Evolutionary conservation across 1,284 basidiomycete species (phyloP).

Genomic region (Ustilago vetiveriae): DNA sequence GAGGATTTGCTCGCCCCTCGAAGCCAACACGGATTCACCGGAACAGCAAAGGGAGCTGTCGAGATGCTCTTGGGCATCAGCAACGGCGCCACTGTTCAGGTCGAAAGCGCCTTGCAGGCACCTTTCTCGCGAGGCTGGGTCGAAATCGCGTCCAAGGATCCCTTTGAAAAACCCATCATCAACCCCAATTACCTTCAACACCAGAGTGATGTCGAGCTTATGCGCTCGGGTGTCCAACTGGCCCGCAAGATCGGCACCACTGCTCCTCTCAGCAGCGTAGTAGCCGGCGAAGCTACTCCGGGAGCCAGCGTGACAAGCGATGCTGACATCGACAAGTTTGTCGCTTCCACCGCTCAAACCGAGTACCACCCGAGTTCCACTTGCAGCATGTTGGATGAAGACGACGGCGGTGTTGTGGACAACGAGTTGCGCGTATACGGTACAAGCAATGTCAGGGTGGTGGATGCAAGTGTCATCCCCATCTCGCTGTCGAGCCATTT

Average conservation of each 20-base stretch:
- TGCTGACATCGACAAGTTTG: constrained; percentile 45
- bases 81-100: constrained; percentile 34
- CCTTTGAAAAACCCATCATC: constrained; percentile 52
- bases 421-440: constrained; percentile 75
- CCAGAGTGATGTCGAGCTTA: constrained; percentile 46
- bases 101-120: constrained; percentile 57
- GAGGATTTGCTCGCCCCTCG: constrained; percentile 29
- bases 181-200: constrained; percentile 58
- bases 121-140: constrained; percentile 63
- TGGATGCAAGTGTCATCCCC: constrained; percentile 67
- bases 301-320: constrained; percentile 38
- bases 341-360: constrained; percentile 37
- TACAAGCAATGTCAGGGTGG: constrained; percentile 73
- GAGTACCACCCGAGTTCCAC: constrained; percentile 71
- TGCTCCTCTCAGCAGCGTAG: constrained; percentile 31
- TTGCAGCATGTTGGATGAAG: constrained; percentile 74
- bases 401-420: constrained; percentile 76
- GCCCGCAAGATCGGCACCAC: constrained; percentile 47
- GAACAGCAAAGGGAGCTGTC: constrained; percentile 37
- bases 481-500: constrained; percentile 71
- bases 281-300: constrained; percentile 28
- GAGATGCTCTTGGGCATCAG: constrained; percentile 58
- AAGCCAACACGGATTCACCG: constrained; percentile 34
- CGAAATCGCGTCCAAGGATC: constrained; percentile 44
- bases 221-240: constrained; percentile 52